phyloP scores from a whole-genome alignment of 2,329 filamentous ascomycete species.

The Alternaria arborescens region DNA sequence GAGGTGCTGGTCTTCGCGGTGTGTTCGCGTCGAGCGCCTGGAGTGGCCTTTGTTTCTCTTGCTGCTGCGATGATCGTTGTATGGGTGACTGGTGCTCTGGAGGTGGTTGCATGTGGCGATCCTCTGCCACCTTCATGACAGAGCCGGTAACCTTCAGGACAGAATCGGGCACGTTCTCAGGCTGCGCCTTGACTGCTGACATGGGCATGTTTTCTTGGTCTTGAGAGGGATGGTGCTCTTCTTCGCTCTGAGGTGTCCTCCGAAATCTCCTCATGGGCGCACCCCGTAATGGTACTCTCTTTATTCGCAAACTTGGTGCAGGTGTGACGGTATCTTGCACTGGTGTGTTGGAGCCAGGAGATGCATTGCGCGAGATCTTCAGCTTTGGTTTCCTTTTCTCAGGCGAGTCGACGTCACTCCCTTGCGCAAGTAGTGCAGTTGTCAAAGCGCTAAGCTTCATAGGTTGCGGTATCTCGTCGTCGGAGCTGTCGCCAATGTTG shows the following conservation, averaged over 20 bases:
- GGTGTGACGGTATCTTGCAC: constrained; percentile 52
- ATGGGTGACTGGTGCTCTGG: constrained; percentile 40
- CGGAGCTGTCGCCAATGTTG: constrained; percentile 81
- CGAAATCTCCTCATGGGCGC: constrained; percentile 51
- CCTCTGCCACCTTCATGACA: constrained; percentile 47
- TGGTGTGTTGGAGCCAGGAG: constrained; percentile 49
- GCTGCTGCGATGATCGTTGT: constrained; percentile 50
- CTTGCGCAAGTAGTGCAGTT: constrained; percentile 75
- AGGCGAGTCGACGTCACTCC: constrained; percentile 53
- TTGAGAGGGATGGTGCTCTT: constrained; percentile 56
- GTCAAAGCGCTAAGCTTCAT: constrained; percentile 95
- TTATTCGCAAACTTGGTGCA: constrained; percentile 52
- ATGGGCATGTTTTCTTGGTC: constrained; percentile 85
- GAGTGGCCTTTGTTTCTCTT: constrained; percentile 59
- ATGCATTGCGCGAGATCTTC: constrained; percentile 46
- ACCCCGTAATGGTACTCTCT: constrained; percentile 50
- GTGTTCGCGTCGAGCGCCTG: constrained; percentile 71
- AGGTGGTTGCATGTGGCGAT: constrained; percentile 31
- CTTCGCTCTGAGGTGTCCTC: constrained; percentile 52
- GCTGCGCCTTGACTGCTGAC: constrained; percentile 41
- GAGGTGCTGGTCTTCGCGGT: constrained; percentile 76
- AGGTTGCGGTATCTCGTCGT: constrained; percentile 86
- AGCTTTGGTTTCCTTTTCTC: constrained; percentile 51
- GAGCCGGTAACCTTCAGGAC: constrained; percentile 46
- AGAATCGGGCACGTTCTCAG: constrained; percentile 38